These are phyloP conservation scores for Gnetum montanum DNA, from an alignment of 75 land plant species.

Conservation along the genomic window DNA sequence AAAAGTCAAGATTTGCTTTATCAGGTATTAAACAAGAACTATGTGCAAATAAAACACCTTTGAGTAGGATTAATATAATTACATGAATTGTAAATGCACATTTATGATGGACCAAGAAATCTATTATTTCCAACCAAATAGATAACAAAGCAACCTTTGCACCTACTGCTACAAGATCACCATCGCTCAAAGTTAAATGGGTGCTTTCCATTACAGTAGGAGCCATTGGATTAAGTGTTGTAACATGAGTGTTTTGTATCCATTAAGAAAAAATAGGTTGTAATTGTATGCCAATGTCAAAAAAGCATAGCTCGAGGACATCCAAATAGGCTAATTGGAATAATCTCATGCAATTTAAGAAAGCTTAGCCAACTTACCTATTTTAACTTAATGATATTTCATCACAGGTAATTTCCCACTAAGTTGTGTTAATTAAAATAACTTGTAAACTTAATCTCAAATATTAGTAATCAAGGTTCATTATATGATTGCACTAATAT, in stretches of 20 bases:
- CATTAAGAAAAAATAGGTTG: slow-evolving; percentile 17
- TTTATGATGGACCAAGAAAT: no score
- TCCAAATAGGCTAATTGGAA: no score
- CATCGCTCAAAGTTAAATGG: slow-evolving; percentile 6
- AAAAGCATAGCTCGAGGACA: slow-evolving; percentile 13
- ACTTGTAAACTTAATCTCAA: no score
- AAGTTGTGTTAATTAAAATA: no score
- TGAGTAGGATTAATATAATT: slow-evolving; percentile 3
- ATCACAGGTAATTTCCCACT: no score
- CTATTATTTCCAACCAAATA: not conserved
- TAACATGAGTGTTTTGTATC: slow-evolving; percentile 19
- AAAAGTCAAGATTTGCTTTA: not conserved
- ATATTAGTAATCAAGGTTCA: no score
- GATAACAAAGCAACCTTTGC: not conserved
- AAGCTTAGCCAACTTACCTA: no score
- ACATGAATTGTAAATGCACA: slow-evolving; percentile 5
- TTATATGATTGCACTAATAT: no score
- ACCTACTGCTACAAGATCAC: not conserved
- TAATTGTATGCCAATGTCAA: slow-evolving; percentile 3
- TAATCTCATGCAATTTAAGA: no score
- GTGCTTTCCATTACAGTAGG: slow-evolving; percentile 6
- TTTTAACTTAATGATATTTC: no score
- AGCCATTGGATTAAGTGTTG: slow-evolving; percentile 4
- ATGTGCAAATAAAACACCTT: slow-evolving; percentile 4
- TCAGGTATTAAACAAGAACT: not conserved